Conservation (phyloP, 768 basidiomycete genomes). For the Trametes cubensis region DNA sequence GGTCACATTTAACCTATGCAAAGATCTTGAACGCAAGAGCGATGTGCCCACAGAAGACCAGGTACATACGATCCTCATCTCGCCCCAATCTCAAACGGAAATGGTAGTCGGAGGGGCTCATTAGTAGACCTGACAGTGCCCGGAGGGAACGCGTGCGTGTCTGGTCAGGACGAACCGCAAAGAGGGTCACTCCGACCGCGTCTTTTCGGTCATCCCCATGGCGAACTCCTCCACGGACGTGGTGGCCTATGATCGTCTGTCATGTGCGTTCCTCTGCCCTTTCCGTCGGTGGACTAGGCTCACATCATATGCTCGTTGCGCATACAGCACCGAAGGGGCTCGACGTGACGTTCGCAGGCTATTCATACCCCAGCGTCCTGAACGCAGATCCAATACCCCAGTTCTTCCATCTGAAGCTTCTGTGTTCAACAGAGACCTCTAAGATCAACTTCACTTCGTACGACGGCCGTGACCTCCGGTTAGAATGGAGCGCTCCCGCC, state of each 20-base stretch:
- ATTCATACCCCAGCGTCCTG: slow-evolving; percentile 57
- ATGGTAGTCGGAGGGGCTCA: slow-evolving; percentile 1
- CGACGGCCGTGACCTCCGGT: slow-evolving; percentile 50
- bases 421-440: slow-evolving; percentile 51
- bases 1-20: slow-evolving; percentile 70
- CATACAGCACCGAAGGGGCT: slow-evolving; percentile 55
- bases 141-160: slow-evolving; percentile 70
- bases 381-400: slow-evolving; percentile 52
- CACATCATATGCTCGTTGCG: not conserved
- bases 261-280: slow-evolving; percentile 41
- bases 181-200: slow-evolving; percentile 52
- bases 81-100: too few species aligned
- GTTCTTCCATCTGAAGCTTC: slow-evolving; percentile 59
- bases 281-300: not conserved
- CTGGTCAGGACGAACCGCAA: slow-evolving; percentile 69
- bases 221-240: slow-evolving; percentile 44
- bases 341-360: slow-evolving; percentile 58
- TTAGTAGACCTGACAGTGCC: slow-evolving; percentile 52
- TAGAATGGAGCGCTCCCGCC: slow-evolving; percentile 65
- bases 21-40: slow-evolving; percentile 51
- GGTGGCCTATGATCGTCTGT: slow-evolving; percentile 32
- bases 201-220: slow-evolving; percentile 77
- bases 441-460: slow-evolving; percentile 63
- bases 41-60: slow-evolving; percentile 62
- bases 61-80: slow-evolving; percentile 46